These are phyloP conservation scores for Globisporangium paroecandrum DNA, from an alignment of 352 stramenopile genomes.

Conservation along the genomic window DNA sequence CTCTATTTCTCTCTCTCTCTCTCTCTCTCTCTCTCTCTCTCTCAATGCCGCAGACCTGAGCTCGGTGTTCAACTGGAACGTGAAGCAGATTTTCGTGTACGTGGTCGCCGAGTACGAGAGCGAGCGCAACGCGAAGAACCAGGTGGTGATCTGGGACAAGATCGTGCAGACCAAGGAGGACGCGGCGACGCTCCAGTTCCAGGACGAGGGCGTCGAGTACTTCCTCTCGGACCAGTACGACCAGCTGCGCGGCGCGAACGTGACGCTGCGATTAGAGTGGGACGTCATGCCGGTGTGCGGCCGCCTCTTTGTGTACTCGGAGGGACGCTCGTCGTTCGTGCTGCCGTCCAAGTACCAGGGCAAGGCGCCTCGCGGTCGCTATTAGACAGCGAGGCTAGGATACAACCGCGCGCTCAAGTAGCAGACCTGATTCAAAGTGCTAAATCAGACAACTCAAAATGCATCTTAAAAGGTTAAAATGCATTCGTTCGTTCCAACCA, in stretches of 20 bases:
- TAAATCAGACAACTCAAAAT: neutral
- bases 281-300: conserved; percentile 86
- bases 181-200: conserved; percentile 43
- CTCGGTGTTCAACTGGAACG: conserved; percentile 90
- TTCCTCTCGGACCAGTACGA: conserved; percentile 78
- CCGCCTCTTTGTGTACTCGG: conserved; percentile 65
- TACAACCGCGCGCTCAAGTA: neutral
- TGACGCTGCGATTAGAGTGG: conserved; percentile 81
- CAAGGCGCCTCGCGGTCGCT: conserved; percentile 33
- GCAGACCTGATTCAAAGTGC: neutral
- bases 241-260: conserved; percentile 70
- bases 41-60: conserved; percentile 45
- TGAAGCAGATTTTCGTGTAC: conserved; percentile 89
- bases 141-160: conserved; percentile 86
- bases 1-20: too few relatives aligned
- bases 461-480: neutral
- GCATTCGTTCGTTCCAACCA: neutral
- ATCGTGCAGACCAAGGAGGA: conserved; percentile 70
- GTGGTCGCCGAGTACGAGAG: conserved; percentile 79
- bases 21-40: neutral
- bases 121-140: conserved; percentile 58
- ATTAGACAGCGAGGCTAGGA: conserved; percentile 3
- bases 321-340: conserved; percentile 46
- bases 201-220: conserved; percentile 78
- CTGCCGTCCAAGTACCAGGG: conserved; percentile 68